A percentile compares a stretch with the other conserved stretches of the same genome.
phyloP scores from a whole-genome alignment of 352 stramenopile species.

The Thalassiosira mediterranea region DNA sequence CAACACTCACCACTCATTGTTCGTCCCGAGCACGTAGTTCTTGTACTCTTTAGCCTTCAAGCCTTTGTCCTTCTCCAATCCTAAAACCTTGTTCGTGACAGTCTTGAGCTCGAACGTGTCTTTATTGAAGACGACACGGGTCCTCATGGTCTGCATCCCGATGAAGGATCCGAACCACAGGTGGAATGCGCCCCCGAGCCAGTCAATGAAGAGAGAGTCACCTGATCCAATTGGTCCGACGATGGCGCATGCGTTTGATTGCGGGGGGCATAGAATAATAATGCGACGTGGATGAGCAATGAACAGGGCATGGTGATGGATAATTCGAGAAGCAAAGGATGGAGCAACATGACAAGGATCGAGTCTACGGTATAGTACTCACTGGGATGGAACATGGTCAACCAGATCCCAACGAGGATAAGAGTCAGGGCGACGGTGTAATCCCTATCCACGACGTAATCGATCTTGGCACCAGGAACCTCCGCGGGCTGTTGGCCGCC shows the following conservation, averaged over 20 bases:
- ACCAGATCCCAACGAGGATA: slow-evolving; percentile 46
- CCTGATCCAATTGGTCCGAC: too few relatives aligned
- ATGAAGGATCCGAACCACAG: slow-evolving; percentile 71
- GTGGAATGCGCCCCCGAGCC: slow-evolving; percentile 61
- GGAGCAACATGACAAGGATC: too few relatives aligned
- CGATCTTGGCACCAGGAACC: slow-evolving; percentile 2
- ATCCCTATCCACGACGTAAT: slow-evolving; percentile 51
- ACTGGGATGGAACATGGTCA: slow-evolving; percentile 44
- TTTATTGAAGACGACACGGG: slow-evolving; percentile 78
- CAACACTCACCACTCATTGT: slow-evolving; percentile 76
- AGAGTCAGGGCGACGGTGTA: slow-evolving; percentile 39
- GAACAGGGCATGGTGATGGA: background rate
- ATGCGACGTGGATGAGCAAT: slow-evolving; percentile 1
- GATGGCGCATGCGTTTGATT: too few relatives aligned
- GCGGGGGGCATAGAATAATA: too few relatives aligned
- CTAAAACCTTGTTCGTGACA: slow-evolving; percentile 50
- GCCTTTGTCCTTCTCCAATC: slow-evolving; percentile 52
- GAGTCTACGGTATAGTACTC: too few relatives aligned
- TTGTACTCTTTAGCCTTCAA: slow-evolving; percentile 54
- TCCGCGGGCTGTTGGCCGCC: background rate
- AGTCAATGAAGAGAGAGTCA: slow-evolving; percentile 27
- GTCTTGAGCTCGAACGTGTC: slow-evolving; percentile 75
- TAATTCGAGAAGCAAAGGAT: background rate
- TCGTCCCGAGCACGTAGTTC: slow-evolving; percentile 78
- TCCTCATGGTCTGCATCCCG: slow-evolving; percentile 60